Evolutionary conservation across 768 basidiomycete species (phyloP).

Genomic region (Boletus bicolor): DNA sequence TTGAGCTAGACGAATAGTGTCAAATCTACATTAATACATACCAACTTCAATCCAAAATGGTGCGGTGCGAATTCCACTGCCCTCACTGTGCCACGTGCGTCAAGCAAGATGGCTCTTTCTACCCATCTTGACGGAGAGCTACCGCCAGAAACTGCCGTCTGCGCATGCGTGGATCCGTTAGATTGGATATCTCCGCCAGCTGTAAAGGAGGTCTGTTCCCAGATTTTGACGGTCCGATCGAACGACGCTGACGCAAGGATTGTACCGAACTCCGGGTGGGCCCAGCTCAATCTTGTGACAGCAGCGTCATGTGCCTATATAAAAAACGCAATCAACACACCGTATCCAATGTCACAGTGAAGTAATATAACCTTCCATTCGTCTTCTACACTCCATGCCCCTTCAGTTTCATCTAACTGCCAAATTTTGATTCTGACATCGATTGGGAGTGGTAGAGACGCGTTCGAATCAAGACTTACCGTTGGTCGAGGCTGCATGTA

Average conservation of each 20-base stretch:
- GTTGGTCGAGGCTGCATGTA: slow-evolving; percentile 79
- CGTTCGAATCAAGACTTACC: slow-evolving; percentile 40
- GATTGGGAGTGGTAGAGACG: slow-evolving; percentile 11
- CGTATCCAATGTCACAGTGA: background rate
- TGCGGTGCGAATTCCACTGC: slow-evolving; percentile 85
- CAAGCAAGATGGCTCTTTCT: slow-evolving; percentile 70
- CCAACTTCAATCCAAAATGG: slow-evolving; percentile 85
- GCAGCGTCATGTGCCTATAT: slow-evolving; percentile 93
- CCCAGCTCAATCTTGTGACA: slow-evolving; percentile 81
- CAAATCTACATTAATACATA: slow-evolving; percentile 34
- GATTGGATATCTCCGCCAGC: slow-evolving; percentile 27
- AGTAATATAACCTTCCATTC: slow-evolving; percentile 81
- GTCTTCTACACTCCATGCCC: slow-evolving; percentile 74
- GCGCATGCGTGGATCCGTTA: slow-evolving; percentile 22
- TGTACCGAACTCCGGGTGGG: slow-evolving; percentile 88
- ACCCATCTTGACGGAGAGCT: slow-evolving; percentile 56
- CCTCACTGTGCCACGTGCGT: slow-evolving; percentile 84
- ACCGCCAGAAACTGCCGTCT: slow-evolving; percentile 12
- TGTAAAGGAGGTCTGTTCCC: slow-evolving; percentile 61
- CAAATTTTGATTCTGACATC: slow-evolving; percentile 73
- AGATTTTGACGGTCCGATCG: slow-evolving; percentile 89
- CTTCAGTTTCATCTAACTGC: slow-evolving; percentile 68
- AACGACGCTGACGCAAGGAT: slow-evolving; percentile 86
- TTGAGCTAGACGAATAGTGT: background rate
- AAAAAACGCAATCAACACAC: background rate